Percentiles rank a stretch among this genome's conserved stretches.
These are phyloP conservation scores for Colletotrichum melonis DNA, from an alignment of 2,329 filamentous ascomycete genomes.

Conservation along the genomic window DNA sequence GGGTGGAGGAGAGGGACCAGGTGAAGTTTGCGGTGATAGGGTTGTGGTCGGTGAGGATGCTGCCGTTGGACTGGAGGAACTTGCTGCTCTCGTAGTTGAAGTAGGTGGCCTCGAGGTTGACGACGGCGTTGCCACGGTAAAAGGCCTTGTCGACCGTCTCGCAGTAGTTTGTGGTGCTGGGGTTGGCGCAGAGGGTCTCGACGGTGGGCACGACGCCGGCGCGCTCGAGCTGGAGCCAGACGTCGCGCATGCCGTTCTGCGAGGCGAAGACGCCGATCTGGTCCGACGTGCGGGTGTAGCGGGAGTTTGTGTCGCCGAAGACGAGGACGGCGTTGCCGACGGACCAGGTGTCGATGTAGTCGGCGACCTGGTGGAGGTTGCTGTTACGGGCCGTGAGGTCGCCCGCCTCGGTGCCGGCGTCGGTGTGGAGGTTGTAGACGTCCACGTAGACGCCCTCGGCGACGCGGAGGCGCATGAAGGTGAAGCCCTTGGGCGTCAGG, in stretches of 20 bases:
- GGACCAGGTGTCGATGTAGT: conserved; percentile 67
- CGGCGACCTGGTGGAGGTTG: conserved; percentile 69
- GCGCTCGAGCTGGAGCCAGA: conserved; percentile 68
- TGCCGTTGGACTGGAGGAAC: conserved; percentile 69
- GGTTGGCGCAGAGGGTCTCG: conserved; percentile 67
- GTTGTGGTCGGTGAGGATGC: conserved; percentile 73
- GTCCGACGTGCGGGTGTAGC: conserved; percentile 69
- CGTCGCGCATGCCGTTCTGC: conserved; percentile 65
- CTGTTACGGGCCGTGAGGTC: conserved; percentile 67
- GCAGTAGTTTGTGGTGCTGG: conserved; percentile 63
- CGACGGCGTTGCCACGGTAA: conserved; percentile 62
- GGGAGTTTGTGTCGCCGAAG: conserved; percentile 73
- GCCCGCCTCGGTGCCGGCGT: conserved; percentile 66
- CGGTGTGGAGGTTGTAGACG: conserved; percentile 74
- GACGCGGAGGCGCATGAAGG: conserved; percentile 70
- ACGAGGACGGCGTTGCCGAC: conserved; percentile 71
- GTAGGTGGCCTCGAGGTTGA: conserved; percentile 57
- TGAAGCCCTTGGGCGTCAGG: conserved; percentile 77
- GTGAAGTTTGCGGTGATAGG: conserved; percentile 68
- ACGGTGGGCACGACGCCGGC: conserved; percentile 57
- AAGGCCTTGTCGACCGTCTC: conserved; percentile 77
- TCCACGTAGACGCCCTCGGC: conserved; percentile 68
- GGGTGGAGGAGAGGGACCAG: conserved; percentile 50
- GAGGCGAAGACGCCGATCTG: conserved; percentile 61
- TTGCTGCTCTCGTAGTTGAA: conserved; percentile 66